These are phyloP conservation scores for Peterozyma xylosa DNA, from an alignment of 805 yeast species.

Conservation along the genomic window DNA sequence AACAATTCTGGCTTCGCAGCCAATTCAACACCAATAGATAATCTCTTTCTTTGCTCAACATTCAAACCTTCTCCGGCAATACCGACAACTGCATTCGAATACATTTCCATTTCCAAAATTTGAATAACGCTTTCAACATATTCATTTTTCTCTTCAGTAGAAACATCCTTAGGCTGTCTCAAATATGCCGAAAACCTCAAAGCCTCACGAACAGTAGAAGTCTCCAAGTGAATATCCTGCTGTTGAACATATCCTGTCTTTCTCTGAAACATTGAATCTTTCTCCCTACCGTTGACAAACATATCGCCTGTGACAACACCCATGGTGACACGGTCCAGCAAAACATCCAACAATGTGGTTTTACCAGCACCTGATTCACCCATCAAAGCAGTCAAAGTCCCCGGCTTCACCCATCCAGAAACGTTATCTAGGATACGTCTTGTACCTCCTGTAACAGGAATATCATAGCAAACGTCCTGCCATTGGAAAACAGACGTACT, in stretches of 20 bases:
- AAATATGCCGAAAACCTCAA: constrained; percentile 42
- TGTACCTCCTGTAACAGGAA: constrained; percentile 52
- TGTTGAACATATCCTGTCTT: constrained; percentile 55
- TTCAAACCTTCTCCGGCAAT: constrained; percentile 42
- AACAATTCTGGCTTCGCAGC: constrained; percentile 48
- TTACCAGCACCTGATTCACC: constrained; percentile 64
- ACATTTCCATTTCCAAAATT: constrained; percentile 41
- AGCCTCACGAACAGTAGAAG: constrained; percentile 48
- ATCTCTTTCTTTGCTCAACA: constrained; percentile 47
- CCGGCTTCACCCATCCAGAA: constrained; percentile 81
- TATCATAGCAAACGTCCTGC: constrained; percentile 68
- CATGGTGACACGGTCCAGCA: constrained; percentile 44
- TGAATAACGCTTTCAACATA: constrained; percentile 45
- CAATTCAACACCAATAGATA: constrained; percentile 50
- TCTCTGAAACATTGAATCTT: constrained; percentile 43
- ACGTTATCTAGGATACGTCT: constrained; percentile 57
- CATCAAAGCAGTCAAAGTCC: constrained; percentile 69
- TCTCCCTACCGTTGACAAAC: constrained; percentile 45
- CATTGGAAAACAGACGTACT: constrained; percentile 61
- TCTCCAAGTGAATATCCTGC: constrained; percentile 46
- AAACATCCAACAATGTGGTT: constrained; percentile 45
- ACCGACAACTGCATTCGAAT: constrained; percentile 51
- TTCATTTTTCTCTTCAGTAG: constrained; percentile 36
- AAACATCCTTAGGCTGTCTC: constrained; percentile 33
- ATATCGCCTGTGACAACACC: constrained; percentile 54